Evolutionary conservation across 2,329 filamentous ascomycete genomes (phyloP), one percentile per base, ranked within the genome.

Genomic region (Fusarium mundagurra): DNA sequence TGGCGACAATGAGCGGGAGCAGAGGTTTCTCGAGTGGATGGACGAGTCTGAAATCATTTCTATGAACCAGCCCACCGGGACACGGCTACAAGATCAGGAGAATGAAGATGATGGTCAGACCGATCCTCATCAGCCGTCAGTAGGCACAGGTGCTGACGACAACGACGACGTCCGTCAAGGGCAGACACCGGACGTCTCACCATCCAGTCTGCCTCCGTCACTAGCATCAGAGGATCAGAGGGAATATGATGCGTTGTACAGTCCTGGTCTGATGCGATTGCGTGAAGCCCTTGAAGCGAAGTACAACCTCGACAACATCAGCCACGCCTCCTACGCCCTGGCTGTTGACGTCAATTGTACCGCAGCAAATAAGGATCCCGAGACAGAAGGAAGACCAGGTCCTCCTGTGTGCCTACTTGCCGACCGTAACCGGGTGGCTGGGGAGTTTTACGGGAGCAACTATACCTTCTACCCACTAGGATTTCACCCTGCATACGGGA

Each of bases 291-390:
- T 43, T 17, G 22, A 43, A 14, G 41, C 41, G 5, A 43, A 43
- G 9, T 43, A 43, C 9, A 24, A 43, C 41, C 41, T 43, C 14
- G 14, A 43, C 24, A 43, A 43, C 6, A 43, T 24, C 14, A 43
- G 41, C 41, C n/a, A 43, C n/a, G 14, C 24, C 41, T 43, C 41
- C 9, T 43, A 43, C 17, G 41, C 41, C 41, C 41, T 24, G 4
- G 41, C 41, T 43, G 9, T 43, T 43, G 3, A 43, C 4, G 41
- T 24, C 24, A 2, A 43, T 14, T 43, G n/a, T 43, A 43, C n/a
- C n/a, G 14, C n/a, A 14, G 0, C 1, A 43, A 17, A 43, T 43
- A 4, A 3, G 2, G 17, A 3, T 43, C 6, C 41, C 7, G 14
- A 14, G 6, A 6, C 5, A 3, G n/a, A 43, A 43, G 41, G 41